These are phyloP conservation scores for Mycena capillaripes DNA, from an alignment of 768 basidiomycete species.

Conservation along the genomic window DNA sequence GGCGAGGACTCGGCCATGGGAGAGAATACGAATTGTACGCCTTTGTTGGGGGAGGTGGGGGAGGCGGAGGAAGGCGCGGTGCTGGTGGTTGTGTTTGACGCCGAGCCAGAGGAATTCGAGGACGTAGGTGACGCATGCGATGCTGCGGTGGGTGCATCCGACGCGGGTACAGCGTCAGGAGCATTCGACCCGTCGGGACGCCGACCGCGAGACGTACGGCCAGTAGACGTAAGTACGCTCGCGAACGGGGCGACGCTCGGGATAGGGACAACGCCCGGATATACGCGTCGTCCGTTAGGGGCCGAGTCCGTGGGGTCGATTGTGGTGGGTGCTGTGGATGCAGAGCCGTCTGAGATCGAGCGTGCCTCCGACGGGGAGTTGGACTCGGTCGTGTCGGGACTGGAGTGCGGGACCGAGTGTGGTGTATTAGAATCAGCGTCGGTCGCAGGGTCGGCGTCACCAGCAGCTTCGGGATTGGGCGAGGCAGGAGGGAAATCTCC, in stretches of 20 bases:
- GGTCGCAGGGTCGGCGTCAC: too few relatives aligned
- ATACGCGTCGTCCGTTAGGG: neutral
- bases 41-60: neutral
- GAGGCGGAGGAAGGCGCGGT: neutral
- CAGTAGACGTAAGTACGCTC: neutral
- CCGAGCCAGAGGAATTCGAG: neutral
- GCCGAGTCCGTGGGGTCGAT: too few relatives aligned
- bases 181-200: too few relatives aligned
- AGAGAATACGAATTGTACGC: neutral
- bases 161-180: neutral
- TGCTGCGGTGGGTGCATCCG: neutral
- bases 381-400: neutral
- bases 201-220: too few relatives aligned
- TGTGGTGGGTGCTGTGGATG: too few relatives aligned
- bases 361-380: too few relatives aligned
- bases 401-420: too few relatives aligned
- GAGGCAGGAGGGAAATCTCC: too few relatives aligned
- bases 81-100: neutral
- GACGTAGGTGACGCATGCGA: neutral
- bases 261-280: neutral
- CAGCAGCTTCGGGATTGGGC: too few relatives aligned
- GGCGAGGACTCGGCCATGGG: neutral
- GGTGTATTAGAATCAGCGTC: neutral
- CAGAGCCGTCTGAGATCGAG: too few relatives aligned
- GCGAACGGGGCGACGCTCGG: slow-evolving; percentile 2